Percentiles rank a stretch among this genome's conserved stretches.
These are phyloP conservation scores for Metschnikowia picachoensis DNA, from an alignment of 805 yeast species.

Conservation along the genomic window DNA sequence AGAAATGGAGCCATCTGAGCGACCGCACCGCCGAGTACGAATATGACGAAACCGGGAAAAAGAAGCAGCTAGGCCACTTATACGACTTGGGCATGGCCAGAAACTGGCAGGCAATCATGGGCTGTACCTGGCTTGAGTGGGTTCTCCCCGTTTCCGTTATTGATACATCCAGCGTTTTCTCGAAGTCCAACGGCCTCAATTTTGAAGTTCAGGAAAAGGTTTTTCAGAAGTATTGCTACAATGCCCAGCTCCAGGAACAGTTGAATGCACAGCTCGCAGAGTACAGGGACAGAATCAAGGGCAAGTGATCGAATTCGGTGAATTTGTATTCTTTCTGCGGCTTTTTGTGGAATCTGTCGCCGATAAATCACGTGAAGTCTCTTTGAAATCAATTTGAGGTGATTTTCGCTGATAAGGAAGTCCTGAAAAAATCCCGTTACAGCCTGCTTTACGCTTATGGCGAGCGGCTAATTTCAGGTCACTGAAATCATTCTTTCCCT, in stretches of 20 bases:
- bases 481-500: too few relatives aligned
- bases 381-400: too few relatives aligned
- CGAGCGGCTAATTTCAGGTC: too few relatives aligned
- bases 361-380: too few relatives aligned
- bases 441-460: too few relatives aligned
- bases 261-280: constrained; percentile 38
- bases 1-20: constrained; percentile 43
- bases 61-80: constrained; percentile 55
- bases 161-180: constrained; percentile 14
- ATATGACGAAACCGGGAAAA: constrained; percentile 37
- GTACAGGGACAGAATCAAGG: constrained; percentile 12
- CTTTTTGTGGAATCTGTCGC: too few relatives aligned
- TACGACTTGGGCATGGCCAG: constrained; percentile 64
- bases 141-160: constrained; percentile 50
- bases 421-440: too few relatives aligned
- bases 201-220: constrained; percentile 45
- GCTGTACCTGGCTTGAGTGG: constrained; percentile 64
- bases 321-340: too few relatives aligned
- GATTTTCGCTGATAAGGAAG: too few relatives aligned
- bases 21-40: constrained; percentile 27
- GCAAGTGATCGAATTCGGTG: too few relatives aligned
- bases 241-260: constrained; percentile 43
- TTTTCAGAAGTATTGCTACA: constrained; percentile 37
- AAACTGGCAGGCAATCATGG: constrained; percentile 78
- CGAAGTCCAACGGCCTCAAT: constrained; percentile 45